Evolutionary conservation across 1,284 basidiomycete genomes (phyloP), one percentile per base, ranked within the genome.

Genomic region (Microbotryum lychnidis-dioicae): DNA sequence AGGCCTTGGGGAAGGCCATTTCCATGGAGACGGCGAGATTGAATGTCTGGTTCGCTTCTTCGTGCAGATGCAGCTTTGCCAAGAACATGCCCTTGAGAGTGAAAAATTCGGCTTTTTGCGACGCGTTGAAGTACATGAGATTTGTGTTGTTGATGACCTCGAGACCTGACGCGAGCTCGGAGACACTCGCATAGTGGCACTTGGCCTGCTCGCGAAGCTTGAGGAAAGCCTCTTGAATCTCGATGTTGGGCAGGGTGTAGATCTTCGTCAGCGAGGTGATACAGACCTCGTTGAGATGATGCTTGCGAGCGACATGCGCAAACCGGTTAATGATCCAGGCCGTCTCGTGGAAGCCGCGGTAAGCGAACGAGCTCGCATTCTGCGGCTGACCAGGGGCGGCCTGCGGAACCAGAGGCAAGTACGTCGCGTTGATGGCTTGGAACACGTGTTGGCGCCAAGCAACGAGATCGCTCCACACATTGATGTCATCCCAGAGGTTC

Each of bases 311-410:
- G 58, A 97, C 92, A 75, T 98, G 96, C n/a, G 97, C 97, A 74
- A 99, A 98, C 10, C 96, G 87, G 75, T 99, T 99, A 80, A 98
- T 97, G 75, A 97, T 98, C 97, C 96, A 99, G 4, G 96, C 96
- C 0, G 93, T 98, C 80, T 98, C 96, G 74, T 99, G 97, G 75
- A 91, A 98, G n/a, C 96, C 97, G 58, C 97, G 84, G 76, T 92
- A 98, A 6, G 94, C 96, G 73, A 86, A 91, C 2, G 93, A 97
- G 45, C 78, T 78, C 31, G 78, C 78, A 64, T 82, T 87, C 50
- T 79, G 82, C 8, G 81, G 56, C 10, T 59, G 75, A 6, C 77
- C 77, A 31, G 79, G 74, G 29, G 79, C 79, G 4, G 76, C 58
- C 23, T 63, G 57, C 6, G 77, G 79, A 64, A 94, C 91, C 60